Evolutionary conservation across 148 eudicot species (phyloP), one percentile per base, ranked within the genome.

Genomic region (Chenopodium berlandieri): DNA sequence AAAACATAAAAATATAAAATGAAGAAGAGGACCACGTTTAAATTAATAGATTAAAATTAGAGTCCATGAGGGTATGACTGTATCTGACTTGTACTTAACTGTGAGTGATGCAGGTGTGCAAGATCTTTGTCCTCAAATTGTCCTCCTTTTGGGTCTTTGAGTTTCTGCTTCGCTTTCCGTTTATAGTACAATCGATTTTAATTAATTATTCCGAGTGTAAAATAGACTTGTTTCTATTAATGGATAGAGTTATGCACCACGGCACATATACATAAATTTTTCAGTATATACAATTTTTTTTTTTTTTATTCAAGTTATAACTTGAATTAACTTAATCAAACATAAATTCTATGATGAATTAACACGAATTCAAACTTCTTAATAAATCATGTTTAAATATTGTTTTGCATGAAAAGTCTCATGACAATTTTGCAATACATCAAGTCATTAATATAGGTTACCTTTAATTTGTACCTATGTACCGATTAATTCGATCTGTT

Each of bases 51-150:
- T 67, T 67, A 3, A 27, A 12, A 27, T 30, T 56, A 56, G 62
- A 56, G 20, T 56, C 62, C 62, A 56, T 37, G 50, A 71, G 23
- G 9, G 12, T 37, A 71, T 37, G 74, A 71, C 50, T 37, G 73
- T 40, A 71, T 71, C 50, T 71, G 74, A 37, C 11, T 71, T 19
- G 22, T 56, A 12, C 5, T 56, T 5, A 62, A 22, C 47, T 56
- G 60, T 56, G 16, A 56, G 4, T 56, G 6, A 72, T 72, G 75
- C 75, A 72, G 11, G 75, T 47, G 75, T 72, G 75, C 54, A 14
- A 44, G 54, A 7, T 44, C 27, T 72, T 72, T 72, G 75, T 72
- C 75, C 31, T 44, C 75, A 72, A 20, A n/a, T 22, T 40, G 75
- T 22, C 65, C 62, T 37, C 0, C 11, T 72, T 44, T 9, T 71